Percentiles rank a stretch among this genome's conserved stretches.
Conservation (phyloP, 257 asterid species). For the Scutellaria barbata region DNA sequence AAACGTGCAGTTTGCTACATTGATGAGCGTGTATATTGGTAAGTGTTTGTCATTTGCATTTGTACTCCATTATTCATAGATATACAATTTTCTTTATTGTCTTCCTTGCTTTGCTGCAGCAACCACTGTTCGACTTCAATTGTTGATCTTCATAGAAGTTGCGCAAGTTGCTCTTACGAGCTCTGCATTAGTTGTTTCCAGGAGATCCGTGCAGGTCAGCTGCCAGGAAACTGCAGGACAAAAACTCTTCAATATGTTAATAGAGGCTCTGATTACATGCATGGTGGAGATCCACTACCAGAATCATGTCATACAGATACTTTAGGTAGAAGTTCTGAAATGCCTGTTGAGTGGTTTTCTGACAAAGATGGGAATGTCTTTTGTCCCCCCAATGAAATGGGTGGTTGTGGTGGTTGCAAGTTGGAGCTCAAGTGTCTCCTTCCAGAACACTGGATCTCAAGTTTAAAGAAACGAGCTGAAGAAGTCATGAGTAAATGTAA, state of each 20-base stretch:
- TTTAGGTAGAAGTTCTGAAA: slow-evolving; percentile 36
- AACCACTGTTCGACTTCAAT: slow-evolving; percentile 91
- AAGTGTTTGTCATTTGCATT: slow-evolving; percentile 25
- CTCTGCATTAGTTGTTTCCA: slow-evolving; percentile 76
- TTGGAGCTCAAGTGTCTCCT: slow-evolving; percentile 86
- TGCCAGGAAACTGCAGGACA: slow-evolving; percentile 44
- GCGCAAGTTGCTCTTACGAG: slow-evolving; percentile 85
- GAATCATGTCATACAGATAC: slow-evolving; percentile 39
- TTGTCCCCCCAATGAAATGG: slow-evolving; percentile 77
- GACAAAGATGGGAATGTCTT: slow-evolving; percentile 44
- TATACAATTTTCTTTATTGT: slow-evolving; percentile 2
- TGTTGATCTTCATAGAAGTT: slow-evolving; percentile 91
- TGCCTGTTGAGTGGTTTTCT: slow-evolving; percentile 48
- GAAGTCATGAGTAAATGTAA: slow-evolving; percentile 37
- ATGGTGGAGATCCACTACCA: slow-evolving; percentile 71
- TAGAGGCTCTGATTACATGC: slow-evolving; percentile 77
- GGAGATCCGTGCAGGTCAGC: slow-evolving; percentile 62
- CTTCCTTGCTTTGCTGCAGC: slow-evolving; percentile 53
- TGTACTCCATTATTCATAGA: slow-evolving; percentile 13
- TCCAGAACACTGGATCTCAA: slow-evolving; percentile 66
- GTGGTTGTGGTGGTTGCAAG: slow-evolving; percentile 72
- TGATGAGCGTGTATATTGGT: slow-evolving; percentile 94
- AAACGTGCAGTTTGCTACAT: slow-evolving; percentile 53
- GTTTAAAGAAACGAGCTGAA: slow-evolving; percentile 55
- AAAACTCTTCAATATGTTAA: slow-evolving; percentile 38